Percentiles rank a stretch among this genome's conserved stretches.
These are phyloP conservation scores for Ceratobasidium sp. DNA, from an alignment of 1,284 basidiomycete genomes.

Conservation along the genomic window DNA sequence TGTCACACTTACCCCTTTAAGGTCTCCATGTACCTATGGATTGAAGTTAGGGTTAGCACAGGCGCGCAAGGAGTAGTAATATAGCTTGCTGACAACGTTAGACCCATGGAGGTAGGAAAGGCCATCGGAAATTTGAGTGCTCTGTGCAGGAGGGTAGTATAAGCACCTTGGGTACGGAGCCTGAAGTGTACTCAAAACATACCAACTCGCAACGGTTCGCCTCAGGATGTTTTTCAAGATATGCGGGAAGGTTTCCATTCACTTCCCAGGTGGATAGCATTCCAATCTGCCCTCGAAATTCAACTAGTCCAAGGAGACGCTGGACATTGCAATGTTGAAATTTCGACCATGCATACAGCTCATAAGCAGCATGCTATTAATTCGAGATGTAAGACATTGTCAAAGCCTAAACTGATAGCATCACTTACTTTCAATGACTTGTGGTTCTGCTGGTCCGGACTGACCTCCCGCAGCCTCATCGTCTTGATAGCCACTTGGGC, in stretches of 20 bases:
- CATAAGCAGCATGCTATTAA: background rate
- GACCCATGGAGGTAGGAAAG: background rate
- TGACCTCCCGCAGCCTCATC: background rate
- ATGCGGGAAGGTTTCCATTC: background rate
- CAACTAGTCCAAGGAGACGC: background rate
- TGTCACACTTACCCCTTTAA: conserved; percentile 1
- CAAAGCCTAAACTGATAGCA: background rate
- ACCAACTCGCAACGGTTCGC: background rate
- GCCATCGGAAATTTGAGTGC: background rate
- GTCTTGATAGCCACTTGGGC: conserved; percentile 3
- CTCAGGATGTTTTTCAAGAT: background rate
- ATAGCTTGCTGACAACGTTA: background rate
- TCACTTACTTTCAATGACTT: background rate
- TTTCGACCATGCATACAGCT: conserved; percentile 24
- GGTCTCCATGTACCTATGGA: conserved; percentile 1
- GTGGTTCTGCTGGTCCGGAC: background rate
- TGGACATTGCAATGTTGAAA: background rate
- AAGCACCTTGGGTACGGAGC: background rate
- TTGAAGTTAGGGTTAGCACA: too few species aligned
- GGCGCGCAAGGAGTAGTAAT: too few species aligned
- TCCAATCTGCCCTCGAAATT: conserved; percentile 5
- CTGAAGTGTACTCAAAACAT: background rate
- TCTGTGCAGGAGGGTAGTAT: background rate
- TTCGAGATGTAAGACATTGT: background rate
- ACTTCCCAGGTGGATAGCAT: conserved; percentile 10